Base-by-base conservation (phyloP, 495 filamentous ascomycete genomes). In the Friedmanniomyces simplex region DNA sequence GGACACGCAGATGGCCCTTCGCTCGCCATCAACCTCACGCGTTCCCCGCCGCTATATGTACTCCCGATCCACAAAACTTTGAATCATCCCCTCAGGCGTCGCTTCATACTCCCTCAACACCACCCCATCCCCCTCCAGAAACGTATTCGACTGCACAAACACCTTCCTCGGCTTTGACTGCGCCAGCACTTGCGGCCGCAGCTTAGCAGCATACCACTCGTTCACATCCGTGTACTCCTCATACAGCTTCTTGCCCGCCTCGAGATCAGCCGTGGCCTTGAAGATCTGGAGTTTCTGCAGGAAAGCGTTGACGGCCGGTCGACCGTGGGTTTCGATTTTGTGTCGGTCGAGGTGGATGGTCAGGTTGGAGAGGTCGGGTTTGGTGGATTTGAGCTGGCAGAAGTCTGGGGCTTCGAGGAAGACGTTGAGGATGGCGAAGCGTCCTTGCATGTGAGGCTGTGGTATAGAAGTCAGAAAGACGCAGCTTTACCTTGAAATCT, bases 101-200 rank as follows among this genome's bases (percentile, higher is more conserved):
- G 89, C 79, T 63, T 95, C 91, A 74, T 98, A 98, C 72, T 98
- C 89, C 72, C 82, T 88, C 69, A 96, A 68, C 21, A 72, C 79
- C 18, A 96, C 88, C 69, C 81, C 78, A 13, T 84, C 85, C 5
- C 70, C 71, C 51, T 83, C 77, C 48, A 89, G 68, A 42, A 79
- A 72, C 8, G 93, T 96, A 73, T 95, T 98, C 34, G 87, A 89
- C 73, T 96, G 89, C 18, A 98, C 91, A 72, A 95, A 97, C 41
- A 96, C 85, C 77, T 96, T 98, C 55, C 93, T 78, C 36, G 93
- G 91, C 62, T 88, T 84, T 76, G 94, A 95, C 73, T 87, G 88
- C 68, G 77, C 76, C 62, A 96, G 70, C 20, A 96, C 93, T 51
- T 87, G 79, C 30, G 86, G 77, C 50, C 93, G 76, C 22, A 95